Evolutionary conservation across 305 asterid genomes (phyloP), one percentile per base, ranked within the genome.

Genomic region (Ajuga reptans): DNA sequence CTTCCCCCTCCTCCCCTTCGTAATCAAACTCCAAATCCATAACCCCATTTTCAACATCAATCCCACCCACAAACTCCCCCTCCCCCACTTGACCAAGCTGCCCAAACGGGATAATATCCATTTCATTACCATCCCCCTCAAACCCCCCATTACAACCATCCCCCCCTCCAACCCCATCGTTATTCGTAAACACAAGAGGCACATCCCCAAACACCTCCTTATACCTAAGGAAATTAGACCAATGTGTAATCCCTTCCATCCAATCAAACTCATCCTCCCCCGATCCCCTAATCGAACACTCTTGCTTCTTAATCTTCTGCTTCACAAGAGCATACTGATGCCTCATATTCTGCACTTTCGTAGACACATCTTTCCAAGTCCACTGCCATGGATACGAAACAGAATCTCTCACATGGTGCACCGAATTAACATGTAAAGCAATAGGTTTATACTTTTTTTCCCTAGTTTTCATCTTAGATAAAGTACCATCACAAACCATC

Each of bases 311-410:
- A 52, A 92, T 90, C 87, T 92, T 92, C 82, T 92, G 97, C 88
- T 92, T 92, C 75, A 92, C 97, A 7, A 92, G 78, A 24, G 92
- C 84, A 82, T 92, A 90, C 75, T 92, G 98, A 71, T 92, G 97
- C 87, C 98, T 87, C 98, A 92, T 92, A 68, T 92, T 92, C 81
- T 90, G 98, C 67, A 92, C 96, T 60, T 90, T 92, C 16, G 95
- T 86, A 12, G 98, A 92, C n/a, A 92, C 95, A 70, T 92, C 98
- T 68, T 90, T 92, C 98, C 98, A 90, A 59, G 87, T 82, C 98
- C 98, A 92, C 31, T 82, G 97, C 98, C 97, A 92, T 5, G 97
- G 98, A 57, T 83, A 90, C 0, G 82, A 58, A 1, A 77, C 69
- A 1, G 96, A 96, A 80, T 90, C 91, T 5, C 78, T 77, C 29